phyloP scores from a whole-genome alignment of 192 early-diverging fungal genomes.

The Podila verticillata region DNA sequence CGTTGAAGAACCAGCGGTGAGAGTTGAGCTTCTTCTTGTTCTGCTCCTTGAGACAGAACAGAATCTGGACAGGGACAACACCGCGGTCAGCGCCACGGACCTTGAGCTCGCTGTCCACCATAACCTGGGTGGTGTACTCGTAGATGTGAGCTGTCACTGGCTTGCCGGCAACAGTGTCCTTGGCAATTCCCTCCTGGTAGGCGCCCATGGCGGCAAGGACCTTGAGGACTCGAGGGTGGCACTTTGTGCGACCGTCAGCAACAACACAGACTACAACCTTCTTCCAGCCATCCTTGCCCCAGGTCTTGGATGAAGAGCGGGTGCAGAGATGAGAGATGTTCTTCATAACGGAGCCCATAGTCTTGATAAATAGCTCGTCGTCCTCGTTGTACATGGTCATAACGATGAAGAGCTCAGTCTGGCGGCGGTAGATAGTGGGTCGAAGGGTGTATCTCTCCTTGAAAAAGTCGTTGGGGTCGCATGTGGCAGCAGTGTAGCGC shows the following conservation, averaged over 20 bases:
- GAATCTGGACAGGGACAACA: constrained; percentile 85
- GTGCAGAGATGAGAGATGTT: constrained; percentile 94
- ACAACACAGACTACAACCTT: constrained; percentile 95
- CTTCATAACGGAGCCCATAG: constrained; percentile 89
- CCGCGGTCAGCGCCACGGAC: constrained; percentile 73
- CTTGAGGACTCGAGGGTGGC: constrained; percentile 79
- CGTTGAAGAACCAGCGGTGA: constrained; percentile 97
- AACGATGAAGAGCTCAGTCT: constrained; percentile 77
- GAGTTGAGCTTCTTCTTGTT: constrained; percentile 96
- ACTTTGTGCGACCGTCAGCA: constrained; percentile 87
- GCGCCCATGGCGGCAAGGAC: constrained; percentile 85
- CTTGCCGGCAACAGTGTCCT: constrained; percentile 72
- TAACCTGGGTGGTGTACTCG: constrained; percentile 89
- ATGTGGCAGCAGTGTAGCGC: constrained; percentile 80
- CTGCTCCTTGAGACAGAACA: constrained; percentile 94
- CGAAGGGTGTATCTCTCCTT: constrained; percentile 68
- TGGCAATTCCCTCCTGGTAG: constrained; percentile 78
- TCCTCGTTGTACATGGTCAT: constrained; percentile 81
- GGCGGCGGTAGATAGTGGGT: constrained; percentile 59
- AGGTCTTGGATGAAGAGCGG: constrained; percentile 75
- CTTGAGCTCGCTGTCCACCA: constrained; percentile 71
- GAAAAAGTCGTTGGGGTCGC: constrained; percentile 73
- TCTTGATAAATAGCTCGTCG: constrained; percentile 88
- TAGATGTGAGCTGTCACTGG: constrained; percentile 86
- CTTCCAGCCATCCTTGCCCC: constrained; percentile 90